phyloP scores from a whole-genome alignment of 2,329 filamentous ascomycete species.

The Scedosporium dehoogii region DNA sequence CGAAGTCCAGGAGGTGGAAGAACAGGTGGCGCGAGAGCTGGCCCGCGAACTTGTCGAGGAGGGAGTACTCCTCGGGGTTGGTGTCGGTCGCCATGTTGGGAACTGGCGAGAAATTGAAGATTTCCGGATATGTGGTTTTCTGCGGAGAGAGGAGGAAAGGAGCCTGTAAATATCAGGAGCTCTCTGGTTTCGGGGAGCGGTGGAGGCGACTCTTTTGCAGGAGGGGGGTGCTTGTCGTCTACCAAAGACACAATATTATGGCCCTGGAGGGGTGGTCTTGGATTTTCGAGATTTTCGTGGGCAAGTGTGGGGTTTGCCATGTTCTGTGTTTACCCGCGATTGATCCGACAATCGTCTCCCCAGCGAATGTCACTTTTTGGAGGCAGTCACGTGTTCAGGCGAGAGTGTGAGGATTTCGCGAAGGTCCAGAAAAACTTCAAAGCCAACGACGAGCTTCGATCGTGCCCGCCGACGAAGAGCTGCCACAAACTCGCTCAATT shows the following conservation, averaged over 20 bases:
- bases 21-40: conserved; percentile 94
- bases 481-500: background rate
- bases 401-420: background rate
- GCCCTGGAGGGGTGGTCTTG: conserved; percentile 4
- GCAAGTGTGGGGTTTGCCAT: background rate
- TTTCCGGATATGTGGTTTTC: no score
- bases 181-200: background rate
- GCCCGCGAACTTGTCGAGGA: conserved; percentile 59
- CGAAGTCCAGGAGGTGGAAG: conserved; percentile 92
- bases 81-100: conserved; percentile 10
- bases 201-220: background rate
- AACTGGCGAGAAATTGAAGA: no score
- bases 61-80: conserved; percentile 9
- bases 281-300: conserved; percentile 5
- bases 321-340: background rate
- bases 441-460: background rate
- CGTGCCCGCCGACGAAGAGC: background rate
- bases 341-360: background rate
- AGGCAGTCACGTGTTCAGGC: background rate
- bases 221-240: background rate
- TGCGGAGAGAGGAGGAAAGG: no score
- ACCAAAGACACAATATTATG: background rate
- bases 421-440: background rate
- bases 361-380: background rate
- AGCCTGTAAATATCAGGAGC: background rate